Evolutionary conservation across 2,329 filamentous ascomycete genomes (phyloP).

Genomic region (Fusarium oligoseptatum): DNA sequence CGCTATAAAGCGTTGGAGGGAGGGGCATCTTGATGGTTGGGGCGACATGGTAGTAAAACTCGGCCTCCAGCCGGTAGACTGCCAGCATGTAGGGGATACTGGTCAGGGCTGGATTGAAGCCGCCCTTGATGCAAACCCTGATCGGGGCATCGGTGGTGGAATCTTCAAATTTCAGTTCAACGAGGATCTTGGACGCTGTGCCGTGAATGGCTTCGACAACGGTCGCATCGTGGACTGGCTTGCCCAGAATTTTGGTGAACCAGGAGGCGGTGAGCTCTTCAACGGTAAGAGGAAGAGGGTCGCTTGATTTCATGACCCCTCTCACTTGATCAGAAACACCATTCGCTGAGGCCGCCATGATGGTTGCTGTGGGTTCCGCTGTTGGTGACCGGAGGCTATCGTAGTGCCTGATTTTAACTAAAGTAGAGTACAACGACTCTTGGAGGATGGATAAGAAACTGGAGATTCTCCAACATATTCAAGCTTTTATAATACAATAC

Average conservation of each 20-base stretch:
- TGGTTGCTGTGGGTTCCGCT: not conserved
- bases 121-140: constrained; percentile 10
- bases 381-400: not conserved
- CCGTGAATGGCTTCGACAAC: constrained; percentile 13
- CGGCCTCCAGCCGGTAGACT: constrained; percentile 7
- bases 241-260: constrained; percentile 12
- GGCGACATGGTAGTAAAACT: constrained; percentile 4
- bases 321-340: not conserved
- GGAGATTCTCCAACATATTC: not conserved
- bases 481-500: not conserved
- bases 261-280: constrained; percentile 8
- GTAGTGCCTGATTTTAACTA: not conserved
- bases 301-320: constrained; percentile 5
- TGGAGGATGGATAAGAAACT: not conserved
- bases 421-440: not conserved
- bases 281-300: not conserved
- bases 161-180: not conserved
- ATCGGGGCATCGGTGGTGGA: not conserved
- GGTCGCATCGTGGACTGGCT: not conserved
- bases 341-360: not conserved
- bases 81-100: not conserved
- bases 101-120: constrained; percentile 8
- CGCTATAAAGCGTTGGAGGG: not conserved
- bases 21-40: not conserved
- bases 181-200: constrained; percentile 15